These are phyloP conservation scores for Alisma plantagoaquatica DNA, from an alignment of 106 monocot species.

Conservation along the genomic window DNA sequence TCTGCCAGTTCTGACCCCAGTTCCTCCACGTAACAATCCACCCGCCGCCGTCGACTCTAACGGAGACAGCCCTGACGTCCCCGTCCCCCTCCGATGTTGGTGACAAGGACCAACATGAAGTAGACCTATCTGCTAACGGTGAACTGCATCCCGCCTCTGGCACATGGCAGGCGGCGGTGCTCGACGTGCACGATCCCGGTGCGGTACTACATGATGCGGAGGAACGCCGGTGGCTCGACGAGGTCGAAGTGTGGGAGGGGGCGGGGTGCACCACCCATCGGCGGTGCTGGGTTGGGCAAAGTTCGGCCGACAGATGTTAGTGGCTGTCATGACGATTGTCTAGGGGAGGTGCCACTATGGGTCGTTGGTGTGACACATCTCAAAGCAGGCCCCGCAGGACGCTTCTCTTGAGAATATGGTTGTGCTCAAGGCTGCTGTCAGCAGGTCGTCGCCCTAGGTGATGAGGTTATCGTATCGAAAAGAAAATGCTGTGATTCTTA, in stretches of 20 bases:
- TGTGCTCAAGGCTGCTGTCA: constrained; percentile 13
- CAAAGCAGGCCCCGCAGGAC: constrained; percentile 3
- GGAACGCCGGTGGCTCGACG: constrained; percentile 10
- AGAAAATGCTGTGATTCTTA: too few relatives aligned
- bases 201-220: constrained; percentile 14
- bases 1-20: constrained; percentile 93
- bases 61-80: constrained; percentile 35
- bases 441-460: constrained; percentile 1
- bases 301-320: constrained; percentile 13
- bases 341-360: constrained; percentile 4
- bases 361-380: not conserved
- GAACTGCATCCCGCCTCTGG: constrained; percentile 72
- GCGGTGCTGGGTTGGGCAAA: not conserved
- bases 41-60: constrained; percentile 39
- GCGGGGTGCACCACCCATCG: constrained; percentile 11
- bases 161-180: constrained; percentile 36
- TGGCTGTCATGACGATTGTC: constrained; percentile 11
- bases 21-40: constrained; percentile 71
- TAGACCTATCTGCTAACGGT: constrained; percentile 71
- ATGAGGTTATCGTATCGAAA: too few relatives aligned
- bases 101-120: constrained; percentile 85
- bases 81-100: constrained; percentile 85
- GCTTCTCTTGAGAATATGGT: constrained; percentile 1
- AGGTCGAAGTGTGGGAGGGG: constrained; percentile 7
- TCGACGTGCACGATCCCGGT: constrained; percentile 19